Evolutionary conservation across 306 rosid species (phyloP).

Genomic region (Calophaca sinica): DNA sequence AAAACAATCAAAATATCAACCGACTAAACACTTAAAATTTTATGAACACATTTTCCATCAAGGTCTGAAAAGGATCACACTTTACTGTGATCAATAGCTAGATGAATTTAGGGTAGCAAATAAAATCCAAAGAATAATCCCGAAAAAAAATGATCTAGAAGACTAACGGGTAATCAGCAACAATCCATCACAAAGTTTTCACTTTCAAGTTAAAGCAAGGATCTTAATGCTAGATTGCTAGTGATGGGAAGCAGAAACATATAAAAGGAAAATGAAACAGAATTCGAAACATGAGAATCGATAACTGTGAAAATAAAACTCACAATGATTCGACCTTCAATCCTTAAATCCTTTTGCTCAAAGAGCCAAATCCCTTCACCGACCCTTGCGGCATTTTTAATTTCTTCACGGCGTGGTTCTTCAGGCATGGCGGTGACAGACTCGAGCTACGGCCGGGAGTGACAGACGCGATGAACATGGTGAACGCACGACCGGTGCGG

Average conservation of each 20-base stretch:
- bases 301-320: not conserved
- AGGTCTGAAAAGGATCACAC: not conserved
- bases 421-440: no score
- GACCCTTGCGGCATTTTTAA: no score
- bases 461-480: no score
- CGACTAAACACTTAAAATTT: slow-evolving; percentile 37
- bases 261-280: not conserved
- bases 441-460: no score
- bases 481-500: no score
- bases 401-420: no score
- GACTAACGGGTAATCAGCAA: slow-evolving; percentile 4
- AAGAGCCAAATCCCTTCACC: no score
- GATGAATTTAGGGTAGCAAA: not conserved
- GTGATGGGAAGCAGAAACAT: no score
- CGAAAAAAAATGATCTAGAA: not conserved
- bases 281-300: slow-evolving; percentile 20
- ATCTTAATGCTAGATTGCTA: not conserved
- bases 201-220: slow-evolving; percentile 19
- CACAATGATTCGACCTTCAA: no score
- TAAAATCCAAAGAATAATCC: slow-evolving; percentile 16
- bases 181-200: slow-evolving; percentile 28
- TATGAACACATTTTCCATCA: slow-evolving; percentile 18
- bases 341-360: no score
- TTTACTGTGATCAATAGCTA: slow-evolving; percentile 14
- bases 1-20: not conserved